Evolutionary conservation across 768 basidiomycete species (phyloP), one percentile per base, ranked within the genome.

Genomic region (Boletus rubroflammeus): DNA sequence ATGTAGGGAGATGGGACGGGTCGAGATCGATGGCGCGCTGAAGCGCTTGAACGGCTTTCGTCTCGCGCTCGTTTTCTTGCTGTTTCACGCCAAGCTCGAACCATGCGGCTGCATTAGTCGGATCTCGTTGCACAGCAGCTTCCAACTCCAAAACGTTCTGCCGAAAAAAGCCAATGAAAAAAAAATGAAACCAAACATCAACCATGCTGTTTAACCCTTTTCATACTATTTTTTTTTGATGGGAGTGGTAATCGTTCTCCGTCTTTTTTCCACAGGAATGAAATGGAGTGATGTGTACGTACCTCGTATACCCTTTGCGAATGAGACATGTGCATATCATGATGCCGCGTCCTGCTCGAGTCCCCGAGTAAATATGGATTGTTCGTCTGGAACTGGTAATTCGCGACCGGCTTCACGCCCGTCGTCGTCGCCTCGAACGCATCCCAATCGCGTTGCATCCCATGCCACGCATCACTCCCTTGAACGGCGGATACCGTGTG

Each of bases 61-160:
- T 79, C 72, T 99, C 97, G 15, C 95, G 85, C 70, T 99, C 97
- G 67, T 95, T 97, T 72, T 97, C 95, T 70, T 99, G 97, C 66
- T 98, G 97, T 71, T 91, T 94, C 46, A 99, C 86, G 25, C 97
- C 97, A 47, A 98, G 85, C 60, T 88, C 82, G 66, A 82, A 95
- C 97, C 97, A 99, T 9, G 86, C 87, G 34, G 72, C 60, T 5
- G 89, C 84, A 61, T 89, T 81, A 9, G 68, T 73, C 56, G 86
- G 84, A 62, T 93, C 81, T 38, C 79, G 81, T 65, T 96, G 91
- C 14, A 96, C 93, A 25, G 79, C 80, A 7, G 96, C 96, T 73
- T 99, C 96, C 13, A 93, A 76, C 67, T 93, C 88, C 29, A 98
- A 76, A 9, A 98, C 84, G 60, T 80, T 88, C 93, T 98, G 72